phyloP scores from a whole-genome alignment of 305 asterid genomes.

The Caryopteris hybrid region DNA sequence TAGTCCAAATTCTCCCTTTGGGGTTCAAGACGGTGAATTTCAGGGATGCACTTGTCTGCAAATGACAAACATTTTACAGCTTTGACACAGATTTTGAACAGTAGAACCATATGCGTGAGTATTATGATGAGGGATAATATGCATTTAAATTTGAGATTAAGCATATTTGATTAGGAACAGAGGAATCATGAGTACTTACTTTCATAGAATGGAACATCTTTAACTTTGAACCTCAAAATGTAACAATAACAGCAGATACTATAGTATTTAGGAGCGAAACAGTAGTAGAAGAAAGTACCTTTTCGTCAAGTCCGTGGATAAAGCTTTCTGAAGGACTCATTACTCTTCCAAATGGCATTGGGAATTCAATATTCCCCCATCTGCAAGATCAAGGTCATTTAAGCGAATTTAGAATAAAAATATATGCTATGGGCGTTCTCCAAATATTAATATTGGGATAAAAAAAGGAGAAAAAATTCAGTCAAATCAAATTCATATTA shows the following conservation, averaged over 20 bases:
- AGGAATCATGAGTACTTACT: not conserved
- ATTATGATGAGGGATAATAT: not conserved
- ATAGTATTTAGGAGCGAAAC: not conserved
- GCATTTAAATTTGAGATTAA: not conserved
- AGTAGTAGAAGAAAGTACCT: slow-evolving; percentile 36
- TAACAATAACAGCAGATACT: not conserved
- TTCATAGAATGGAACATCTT: not conserved
- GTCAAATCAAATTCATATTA: slow-evolving; percentile 16
- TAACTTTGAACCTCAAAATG: not conserved
- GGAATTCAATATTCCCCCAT: slow-evolving; percentile 88
- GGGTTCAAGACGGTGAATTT: slow-evolving; percentile 90
- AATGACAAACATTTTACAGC: no score
- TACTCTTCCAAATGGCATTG: slow-evolving; percentile 90
- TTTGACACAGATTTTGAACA: no score
- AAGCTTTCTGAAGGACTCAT: slow-evolving; percentile 79
- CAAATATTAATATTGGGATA: not conserved
- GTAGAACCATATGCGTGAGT: no score
- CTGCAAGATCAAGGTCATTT: slow-evolving; percentile 34
- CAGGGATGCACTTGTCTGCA: slow-evolving; percentile 91
- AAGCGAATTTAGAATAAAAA: not conserved
- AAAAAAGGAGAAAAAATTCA: not conserved
- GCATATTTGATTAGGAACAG: not conserved
- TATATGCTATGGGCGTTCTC: not conserved
- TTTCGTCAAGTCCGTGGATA: slow-evolving; percentile 82
- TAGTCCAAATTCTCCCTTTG: slow-evolving; percentile 95